These are phyloP conservation scores for Camelina hispida DNA, from an alignment of 345 rosid genomes.

Conservation along the genomic window DNA sequence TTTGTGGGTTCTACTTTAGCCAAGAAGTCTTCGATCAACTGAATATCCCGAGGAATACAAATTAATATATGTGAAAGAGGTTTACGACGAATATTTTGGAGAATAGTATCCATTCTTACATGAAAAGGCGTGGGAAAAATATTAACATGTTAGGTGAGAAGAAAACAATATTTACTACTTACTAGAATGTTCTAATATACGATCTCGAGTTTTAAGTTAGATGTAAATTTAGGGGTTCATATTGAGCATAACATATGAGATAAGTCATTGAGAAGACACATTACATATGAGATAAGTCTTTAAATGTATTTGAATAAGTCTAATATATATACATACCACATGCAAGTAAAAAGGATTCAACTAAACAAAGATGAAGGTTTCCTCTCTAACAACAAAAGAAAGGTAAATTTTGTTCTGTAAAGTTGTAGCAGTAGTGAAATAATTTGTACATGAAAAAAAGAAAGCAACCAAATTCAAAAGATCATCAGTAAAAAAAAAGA, in stretches of 20 bases:
- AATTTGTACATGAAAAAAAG: background rate
- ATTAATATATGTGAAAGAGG: constrained; percentile 22
- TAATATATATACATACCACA: background rate
- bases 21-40: constrained; percentile 29
- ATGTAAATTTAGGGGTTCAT: background rate
- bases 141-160: background rate
- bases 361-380: too few species aligned
- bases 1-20: constrained; percentile 28
- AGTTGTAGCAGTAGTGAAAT: background rate
- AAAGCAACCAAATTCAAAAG: background rate
- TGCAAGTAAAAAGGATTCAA: background rate
- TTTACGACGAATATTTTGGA: constrained; percentile 34
- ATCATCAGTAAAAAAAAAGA: background rate
- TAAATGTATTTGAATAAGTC: background rate
- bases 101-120: constrained; percentile 16
- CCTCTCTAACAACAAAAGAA: too few species aligned
- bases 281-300: background rate
- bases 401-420: background rate
- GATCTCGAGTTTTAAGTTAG: background rate
- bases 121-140: background rate
- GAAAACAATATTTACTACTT: background rate
- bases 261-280: background rate
- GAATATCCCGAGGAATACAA: constrained; percentile 40
- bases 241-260: background rate
- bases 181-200: background rate